Base-by-base conservation (phyloP, 2,329 filamentous ascomycete genomes). In the Claviceps sorghi region DNA sequence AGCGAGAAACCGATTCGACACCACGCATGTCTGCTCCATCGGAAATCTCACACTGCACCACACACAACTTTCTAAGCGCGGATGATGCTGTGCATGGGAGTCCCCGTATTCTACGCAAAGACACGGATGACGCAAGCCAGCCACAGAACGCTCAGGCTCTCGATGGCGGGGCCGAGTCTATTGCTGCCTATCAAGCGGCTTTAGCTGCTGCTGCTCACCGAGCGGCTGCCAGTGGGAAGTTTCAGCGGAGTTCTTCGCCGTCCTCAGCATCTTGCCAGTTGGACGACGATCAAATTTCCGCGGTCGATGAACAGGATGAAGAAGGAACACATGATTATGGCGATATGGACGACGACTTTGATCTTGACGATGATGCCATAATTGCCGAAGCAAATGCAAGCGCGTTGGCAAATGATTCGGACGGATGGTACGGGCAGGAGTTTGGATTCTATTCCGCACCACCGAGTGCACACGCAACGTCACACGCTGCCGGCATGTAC, bases 331-430 rank as follows among this genome's bases (percentile, higher is more conserved):
- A 79, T 48, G 79, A 78, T 52, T 75, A 78, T 55, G 74, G 76
- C 68, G 76, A 83, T 49, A 63, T 76, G 58, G 79, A 83, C 54
- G 79, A 84, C 57, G 79, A 83, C 57, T 79, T 80, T 54, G 80
- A 83, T 45, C 76, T 86, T 49, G 86, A 88, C 54, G 89, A 97
- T 58, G 90, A 96, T 60, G 82, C 83, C 34, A 93, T 97, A 59
- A 94, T 98, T 55, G 91, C 90, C 0, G 93, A 89, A 53, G 93
- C 93, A 5, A 98, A 98, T 60, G 90, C 91, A 0, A 90, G 93
- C 64, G 93, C 86, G 1, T 74, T 98, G 8, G 91, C 93, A 46
- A 90, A 88, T 58, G 93, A 98, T 62, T 84, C 84, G 7, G 91
- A 96, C 57, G 91, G 88, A 0, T 94, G 93, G 72, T 98, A 98